Evolutionary conservation across 2,329 filamentous ascomycete species (phyloP).

Genomic region (Salinomyces thailandicus): DNA sequence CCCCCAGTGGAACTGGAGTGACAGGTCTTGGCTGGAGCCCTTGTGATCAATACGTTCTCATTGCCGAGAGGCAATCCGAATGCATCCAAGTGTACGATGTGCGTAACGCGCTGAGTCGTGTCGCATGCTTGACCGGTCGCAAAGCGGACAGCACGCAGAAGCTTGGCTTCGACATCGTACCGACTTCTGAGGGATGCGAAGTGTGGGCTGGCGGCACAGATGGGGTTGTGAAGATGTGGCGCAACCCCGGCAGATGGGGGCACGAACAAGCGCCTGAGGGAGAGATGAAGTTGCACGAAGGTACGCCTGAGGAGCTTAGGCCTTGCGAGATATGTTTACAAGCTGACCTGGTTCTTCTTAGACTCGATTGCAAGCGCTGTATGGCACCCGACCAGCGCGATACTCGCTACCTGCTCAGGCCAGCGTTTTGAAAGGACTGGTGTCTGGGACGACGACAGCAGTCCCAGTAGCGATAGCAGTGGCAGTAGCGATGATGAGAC

Average conservation of each 20-base stretch:
- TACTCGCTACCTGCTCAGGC: slow-evolving; percentile 43
- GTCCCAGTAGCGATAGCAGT: neutral
- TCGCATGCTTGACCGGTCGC: slow-evolving; percentile 39
- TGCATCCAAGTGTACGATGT: slow-evolving; percentile 50
- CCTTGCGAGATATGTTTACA: slow-evolving; percentile 1
- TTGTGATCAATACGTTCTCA: slow-evolving; percentile 48
- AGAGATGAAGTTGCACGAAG: slow-evolving; percentile 35
- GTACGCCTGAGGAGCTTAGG: slow-evolving; percentile 7
- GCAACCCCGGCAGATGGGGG: slow-evolving; percentile 31
- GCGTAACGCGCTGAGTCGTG: slow-evolving; percentile 40
- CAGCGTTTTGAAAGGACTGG: neutral
- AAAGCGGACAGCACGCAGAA: slow-evolving; percentile 43
- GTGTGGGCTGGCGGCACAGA: slow-evolving; percentile 51
- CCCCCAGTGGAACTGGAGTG: slow-evolving; percentile 39
- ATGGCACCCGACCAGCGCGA: slow-evolving; percentile 37
- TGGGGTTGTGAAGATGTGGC: slow-evolving; percentile 40
- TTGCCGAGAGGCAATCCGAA: slow-evolving; percentile 47
- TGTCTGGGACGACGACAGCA: neutral
- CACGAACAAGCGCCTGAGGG: slow-evolving; percentile 34
- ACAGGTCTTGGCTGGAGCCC: slow-evolving; percentile 48
- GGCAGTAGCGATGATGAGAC: neutral
- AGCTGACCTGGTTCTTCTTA: neutral
- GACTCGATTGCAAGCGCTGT: slow-evolving; percentile 37
- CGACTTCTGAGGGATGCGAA: slow-evolving; percentile 34
- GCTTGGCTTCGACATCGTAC: slow-evolving; percentile 45